phyloP scores from a whole-genome alignment of 163 green algal genomes.

The Scenedesmus sp. region DNA sequence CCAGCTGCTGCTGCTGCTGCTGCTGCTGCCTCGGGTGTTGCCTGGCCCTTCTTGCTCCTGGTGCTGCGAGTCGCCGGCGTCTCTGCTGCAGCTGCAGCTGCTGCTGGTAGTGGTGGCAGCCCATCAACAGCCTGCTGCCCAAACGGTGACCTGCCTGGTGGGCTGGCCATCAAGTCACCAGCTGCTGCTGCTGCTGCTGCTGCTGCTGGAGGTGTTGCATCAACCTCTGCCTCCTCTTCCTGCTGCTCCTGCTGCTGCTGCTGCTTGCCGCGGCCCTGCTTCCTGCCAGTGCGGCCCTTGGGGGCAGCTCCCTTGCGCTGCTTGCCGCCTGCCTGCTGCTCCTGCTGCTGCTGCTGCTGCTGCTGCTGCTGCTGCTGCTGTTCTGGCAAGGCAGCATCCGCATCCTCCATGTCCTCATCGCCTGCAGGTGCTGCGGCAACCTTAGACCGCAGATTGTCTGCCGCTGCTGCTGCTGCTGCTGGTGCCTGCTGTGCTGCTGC shows the following conservation, averaged over 20 bases:
- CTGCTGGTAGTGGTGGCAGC: background rate
- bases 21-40: background rate
- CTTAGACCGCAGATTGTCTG: background rate
- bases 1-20: background rate
- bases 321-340: background rate
- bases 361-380: background rate
- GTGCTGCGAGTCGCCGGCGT: background rate
- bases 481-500: background rate
- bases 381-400: background rate
- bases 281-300: background rate
- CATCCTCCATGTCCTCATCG: background rate
- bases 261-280: background rate
- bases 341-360: constrained; percentile 10
- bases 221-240: background rate
- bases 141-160: background rate
- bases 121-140: background rate
- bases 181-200: background rate
- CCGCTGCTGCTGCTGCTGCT: background rate
- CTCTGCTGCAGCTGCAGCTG: background rate
- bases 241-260: background rate
- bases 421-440: background rate
- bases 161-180: background rate
- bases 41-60: background rate
- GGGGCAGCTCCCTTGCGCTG: constrained; percentile 13
- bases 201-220: background rate